Evolutionary conservation across 2,329 filamentous ascomycete genomes (phyloP).

Genomic region (Akanthomyces lecanii): DNA sequence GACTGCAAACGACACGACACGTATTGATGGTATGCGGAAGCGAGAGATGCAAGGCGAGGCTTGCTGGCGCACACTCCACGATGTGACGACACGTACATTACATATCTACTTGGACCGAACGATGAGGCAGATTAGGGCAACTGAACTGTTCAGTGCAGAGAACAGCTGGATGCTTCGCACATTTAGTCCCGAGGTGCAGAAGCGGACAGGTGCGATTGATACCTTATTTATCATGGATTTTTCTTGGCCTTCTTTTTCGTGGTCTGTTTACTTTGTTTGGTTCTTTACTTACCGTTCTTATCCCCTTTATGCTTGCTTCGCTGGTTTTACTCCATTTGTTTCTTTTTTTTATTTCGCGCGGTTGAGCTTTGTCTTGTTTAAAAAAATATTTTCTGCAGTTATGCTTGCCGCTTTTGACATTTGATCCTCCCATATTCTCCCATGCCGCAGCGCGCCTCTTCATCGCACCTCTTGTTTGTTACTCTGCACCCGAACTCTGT

Average conservation of each 20-base stretch:
- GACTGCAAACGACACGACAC: constrained; percentile 7
- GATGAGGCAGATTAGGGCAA: constrained; percentile 6
- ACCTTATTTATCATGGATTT: constrained; percentile 27
- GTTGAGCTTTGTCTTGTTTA: constrained; percentile 19
- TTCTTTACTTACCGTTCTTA: constrained; percentile 6
- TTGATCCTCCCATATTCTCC: neutral
- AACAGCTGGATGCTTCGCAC: constrained; percentile 7
- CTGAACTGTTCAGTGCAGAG: neutral
- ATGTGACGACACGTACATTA: constrained; percentile 34
- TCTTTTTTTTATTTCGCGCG: constrained; percentile 21
- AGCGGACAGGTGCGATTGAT: constrained; percentile 34
- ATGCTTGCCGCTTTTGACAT: constrained; percentile 30
- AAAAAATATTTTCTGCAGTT: constrained; percentile 32
- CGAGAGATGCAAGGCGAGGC: constrained; percentile 22
- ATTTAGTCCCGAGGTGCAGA: neutral
- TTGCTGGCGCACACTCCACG: constrained; percentile 37
- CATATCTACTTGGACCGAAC: constrained; percentile 26
- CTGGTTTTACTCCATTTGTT: constrained; percentile 1
- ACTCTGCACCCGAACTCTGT: constrained; percentile 22
- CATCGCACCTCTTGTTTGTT: constrained; percentile 25
- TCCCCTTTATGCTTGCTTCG: neutral
- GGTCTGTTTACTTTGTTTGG: neutral
- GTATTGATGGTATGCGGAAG: constrained; percentile 10
- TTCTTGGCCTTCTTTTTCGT: neutral
- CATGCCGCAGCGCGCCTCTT: constrained; percentile 19